phyloP scores from a whole-genome alignment of 176 grass and related monocot genomes.

The Zea mays region Zm-B73-REFERENCE-NAM-5.0 NC_050103.1:170317001-170317500 shows the following conservation, averaged over 20 bases:
- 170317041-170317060: conserved; percentile 46
- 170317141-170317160: background rate
- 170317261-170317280: too few species aligned
- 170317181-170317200: conserved; percentile 13
- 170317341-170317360: too few species aligned
- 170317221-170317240: background rate
- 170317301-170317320: too few species aligned
- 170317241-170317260: background rate
- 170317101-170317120: conserved; percentile 24
- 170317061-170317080: conserved; percentile 29
- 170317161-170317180: conserved; percentile 9
- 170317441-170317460: conserved; percentile 1
- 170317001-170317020: conserved; percentile 37
- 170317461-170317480: background rate
- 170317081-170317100: conserved; percentile 31
- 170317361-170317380: background rate
- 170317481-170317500: background rate
- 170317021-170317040: conserved; percentile 49
- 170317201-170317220: conserved; percentile 26
- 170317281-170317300: too few species aligned
- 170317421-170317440: background rate
- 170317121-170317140: conserved; percentile 2
- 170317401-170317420: too few species aligned
- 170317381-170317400: background rate
- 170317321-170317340: too few species aligned